A percentile compares a stretch with the other conserved stretches of the same genome.
Evolutionary conservation across 768 basidiomycete species (phyloP).

Genomic region (Clitopilus hobsonii): DNA sequence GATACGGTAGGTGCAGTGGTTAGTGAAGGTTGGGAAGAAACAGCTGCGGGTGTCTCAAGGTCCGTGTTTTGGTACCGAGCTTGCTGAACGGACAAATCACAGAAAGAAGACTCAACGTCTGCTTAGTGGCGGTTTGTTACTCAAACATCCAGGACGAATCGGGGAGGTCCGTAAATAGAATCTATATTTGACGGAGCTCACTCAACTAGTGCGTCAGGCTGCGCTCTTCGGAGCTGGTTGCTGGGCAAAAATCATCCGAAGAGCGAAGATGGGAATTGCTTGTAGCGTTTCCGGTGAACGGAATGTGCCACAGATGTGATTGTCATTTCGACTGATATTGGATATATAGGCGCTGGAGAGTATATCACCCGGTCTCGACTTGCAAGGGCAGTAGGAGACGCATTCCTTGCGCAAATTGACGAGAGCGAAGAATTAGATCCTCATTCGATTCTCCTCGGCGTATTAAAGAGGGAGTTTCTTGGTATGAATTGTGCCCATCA

Average conservation of each 20-base stretch:
- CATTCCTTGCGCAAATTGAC: conserved; percentile 19
- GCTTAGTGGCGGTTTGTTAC: conserved; percentile 69
- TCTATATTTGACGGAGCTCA: background rate
- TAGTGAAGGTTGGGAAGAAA: conserved; percentile 35
- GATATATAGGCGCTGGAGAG: conserved; percentile 59
- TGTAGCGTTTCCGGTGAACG: conserved; percentile 65
- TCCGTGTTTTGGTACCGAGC: no score
- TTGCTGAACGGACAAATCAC: background rate
- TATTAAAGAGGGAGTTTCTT: conserved; percentile 46
- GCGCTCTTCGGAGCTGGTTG: conserved; percentile 73
- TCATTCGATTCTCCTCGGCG: conserved; percentile 46
- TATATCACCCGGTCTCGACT: conserved; percentile 55
- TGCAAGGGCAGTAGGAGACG: conserved; percentile 52
- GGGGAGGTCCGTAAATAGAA: conserved; percentile 54
- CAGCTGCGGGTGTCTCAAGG: conserved; percentile 80
- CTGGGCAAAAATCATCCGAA: conserved; percentile 48
- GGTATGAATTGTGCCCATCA: conserved; percentile 30
- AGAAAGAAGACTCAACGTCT: background rate
- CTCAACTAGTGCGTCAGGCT: conserved; percentile 40
- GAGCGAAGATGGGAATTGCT: conserved; percentile 35
- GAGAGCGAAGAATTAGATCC: conserved; percentile 36
- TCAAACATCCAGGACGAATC: conserved; percentile 69
- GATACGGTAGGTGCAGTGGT: conserved; percentile 84
- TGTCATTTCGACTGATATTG: background rate
- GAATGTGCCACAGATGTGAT: background rate